Percentiles rank a stretch among this genome's conserved stretches.
phyloP scores from a whole-genome alignment of 306 rosid genomes.

The Cicer yamashitae region DNA sequence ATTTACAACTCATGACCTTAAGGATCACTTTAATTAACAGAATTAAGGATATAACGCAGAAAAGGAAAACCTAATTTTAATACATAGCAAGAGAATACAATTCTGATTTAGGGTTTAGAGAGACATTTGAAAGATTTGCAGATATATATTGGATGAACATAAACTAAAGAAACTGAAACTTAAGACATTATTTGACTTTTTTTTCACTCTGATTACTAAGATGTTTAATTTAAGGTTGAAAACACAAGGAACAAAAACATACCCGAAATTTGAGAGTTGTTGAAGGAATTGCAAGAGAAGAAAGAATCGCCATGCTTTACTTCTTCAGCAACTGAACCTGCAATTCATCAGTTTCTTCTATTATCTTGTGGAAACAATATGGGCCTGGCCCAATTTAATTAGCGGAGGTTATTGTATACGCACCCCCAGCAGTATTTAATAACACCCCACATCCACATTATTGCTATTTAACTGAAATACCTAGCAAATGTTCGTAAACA shows the following conservation, averaged over 20 bases:
- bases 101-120: neutral
- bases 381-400: conserved; percentile 35
- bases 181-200: too few relatives aligned
- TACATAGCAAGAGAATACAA: neutral
- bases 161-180: too few relatives aligned
- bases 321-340: neutral
- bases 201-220: too few relatives aligned
- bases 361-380: neutral
- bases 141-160: neutral
- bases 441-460: too few relatives aligned
- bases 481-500: too few relatives aligned
- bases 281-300: conserved; percentile 53
- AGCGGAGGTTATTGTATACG: neutral
- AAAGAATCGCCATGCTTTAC: conserved; percentile 46
- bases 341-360: neutral
- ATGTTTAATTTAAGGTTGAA: neutral
- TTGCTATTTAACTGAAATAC: too few relatives aligned
- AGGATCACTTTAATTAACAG: neutral
- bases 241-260: neutral
- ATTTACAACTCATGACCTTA: neutral
- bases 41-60: neutral
- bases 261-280: conserved; percentile 47
- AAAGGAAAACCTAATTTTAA: conserved; percentile 7
- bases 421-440: too few relatives aligned
- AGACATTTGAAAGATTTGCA: neutral